Conservation (phyloP, 371 early-diverging fungal species). For the Mortierella sp. region DNA sequence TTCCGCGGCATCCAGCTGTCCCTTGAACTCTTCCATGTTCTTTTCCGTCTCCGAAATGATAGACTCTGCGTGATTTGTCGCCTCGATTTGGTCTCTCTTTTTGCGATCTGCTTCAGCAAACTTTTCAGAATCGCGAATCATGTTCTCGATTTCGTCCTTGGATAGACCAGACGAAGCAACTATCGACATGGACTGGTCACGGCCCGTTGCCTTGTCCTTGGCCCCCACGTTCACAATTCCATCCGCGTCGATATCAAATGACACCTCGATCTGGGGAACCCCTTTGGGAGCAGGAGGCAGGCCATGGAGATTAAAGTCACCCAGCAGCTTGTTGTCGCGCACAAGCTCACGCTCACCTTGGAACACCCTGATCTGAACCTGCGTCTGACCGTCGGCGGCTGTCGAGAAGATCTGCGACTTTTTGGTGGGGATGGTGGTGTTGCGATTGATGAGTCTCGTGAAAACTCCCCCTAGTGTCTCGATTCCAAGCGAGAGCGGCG, state of each 20-base stretch:
- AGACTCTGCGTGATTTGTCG: constrained; percentile 93
- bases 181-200: constrained; percentile 96
- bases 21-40: constrained; percentile 94
- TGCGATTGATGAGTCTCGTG: constrained; percentile 96
- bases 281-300: constrained; percentile 94
- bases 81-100: constrained; percentile 94
- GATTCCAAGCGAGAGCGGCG: constrained; percentile 98
- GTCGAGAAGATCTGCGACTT: constrained; percentile 99
- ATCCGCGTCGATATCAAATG: constrained; percentile 99
- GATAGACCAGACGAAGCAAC: constrained; percentile 97
- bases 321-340: constrained; percentile 97
- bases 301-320: constrained; percentile 95
- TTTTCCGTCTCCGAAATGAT: constrained; percentile 93
- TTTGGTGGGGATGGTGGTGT: constrained; percentile 99
- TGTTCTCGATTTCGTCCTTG: constrained; percentile 95
- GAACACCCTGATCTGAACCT: constrained; percentile 98
- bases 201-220: constrained; percentile 96
- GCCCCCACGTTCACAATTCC: constrained; percentile 99
- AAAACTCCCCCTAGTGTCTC: constrained; percentile 98
- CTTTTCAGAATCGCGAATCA: constrained; percentile 94
- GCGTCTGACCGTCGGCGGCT: constrained; percentile 99
- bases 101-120: constrained; percentile 93
- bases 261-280: constrained; percentile 94
- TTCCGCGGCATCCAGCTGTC: constrained; percentile 87
- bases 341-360: constrained; percentile 99